Base-by-base conservation (phyloP, 208 protist species). In the Blechomonas ayalai region DNA sequence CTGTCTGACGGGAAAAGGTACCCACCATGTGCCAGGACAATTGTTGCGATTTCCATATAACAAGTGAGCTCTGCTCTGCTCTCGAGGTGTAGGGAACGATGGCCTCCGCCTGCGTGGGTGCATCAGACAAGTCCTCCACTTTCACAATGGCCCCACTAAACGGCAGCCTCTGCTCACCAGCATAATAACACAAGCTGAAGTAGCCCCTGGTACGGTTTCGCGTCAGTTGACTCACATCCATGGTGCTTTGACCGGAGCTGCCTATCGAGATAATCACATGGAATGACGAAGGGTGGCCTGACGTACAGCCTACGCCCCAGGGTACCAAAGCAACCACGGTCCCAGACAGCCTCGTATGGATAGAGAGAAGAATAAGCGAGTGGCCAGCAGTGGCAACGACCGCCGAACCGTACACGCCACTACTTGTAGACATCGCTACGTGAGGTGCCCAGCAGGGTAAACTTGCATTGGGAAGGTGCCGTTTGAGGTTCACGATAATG, bases 21-120 rank as follows among this genome's bases (percentile, higher is more conserved):
- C 78, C 78, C 5, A 74, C 47, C 15, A 87, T 43, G 1, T 31
- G 38, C 78, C 78, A 87, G 19, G 36, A 49, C 16, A 50, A 61
- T 5, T 59, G 60, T 39, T 82, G 69, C 9, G 78, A 80, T 44
- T 74, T 41, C 64, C 76, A 87, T 9, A 87, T 38, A 4, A 54
- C 36, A 26, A 79, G 68, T 27, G 40, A 22, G 10, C 59, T 56
- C 40, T 60, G 33, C 31, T 59, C 55, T 13, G 53, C 39, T 18
- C 55, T 32, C 18, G 59, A 37, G 32, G 56, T 41, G 3, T 50
- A 55, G 18, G 65, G 65, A 42, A 27, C 69, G 42, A 79, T 73
- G 10, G 53, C 71, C 48, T 79, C 71, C 0, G 66, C 52, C n/a
- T 46, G 34, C 23, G 49, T 52, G 45, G 34, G 6, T 29, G 22